These are phyloP conservation scores for Diaporthe eres DNA, from an alignment of 2,329 filamentous ascomycete species.

Conservation along the genomic window DNA sequence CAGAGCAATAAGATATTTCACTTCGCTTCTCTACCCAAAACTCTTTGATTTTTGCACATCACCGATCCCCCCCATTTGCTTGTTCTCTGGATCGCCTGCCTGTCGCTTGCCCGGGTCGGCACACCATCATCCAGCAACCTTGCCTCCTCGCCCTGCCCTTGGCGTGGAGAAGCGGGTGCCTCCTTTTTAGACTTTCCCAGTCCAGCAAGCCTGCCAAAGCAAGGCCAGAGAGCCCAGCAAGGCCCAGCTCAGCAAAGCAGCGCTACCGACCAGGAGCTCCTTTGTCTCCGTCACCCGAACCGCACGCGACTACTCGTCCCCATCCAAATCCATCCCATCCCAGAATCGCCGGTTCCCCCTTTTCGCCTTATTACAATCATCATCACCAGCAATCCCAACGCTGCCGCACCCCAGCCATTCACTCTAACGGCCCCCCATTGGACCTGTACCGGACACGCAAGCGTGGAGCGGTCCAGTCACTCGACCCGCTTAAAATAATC, in stretches of 20 bases:
- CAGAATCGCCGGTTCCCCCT: slow-evolving; percentile 27
- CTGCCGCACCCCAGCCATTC: slow-evolving; percentile 24
- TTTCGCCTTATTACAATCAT: slow-evolving; percentile 35
- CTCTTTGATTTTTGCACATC: slow-evolving; percentile 25
- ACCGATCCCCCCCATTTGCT: slow-evolving; percentile 8
- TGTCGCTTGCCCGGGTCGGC: slow-evolving; percentile 22
- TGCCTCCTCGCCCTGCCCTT: slow-evolving; percentile 26
- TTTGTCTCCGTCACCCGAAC: slow-evolving; percentile 32
- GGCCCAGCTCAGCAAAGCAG: slow-evolving; percentile 12
- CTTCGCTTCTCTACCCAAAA: slow-evolving; percentile 27
- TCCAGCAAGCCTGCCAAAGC: background rate
- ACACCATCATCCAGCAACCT: slow-evolving; percentile 33
- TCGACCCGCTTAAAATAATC: slow-evolving; percentile 38
- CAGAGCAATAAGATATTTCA: slow-evolving; percentile 20
- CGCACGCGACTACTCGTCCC: slow-evolving; percentile 20
- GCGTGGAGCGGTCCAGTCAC: slow-evolving; percentile 34
- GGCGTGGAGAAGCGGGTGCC: slow-evolving; percentile 35
- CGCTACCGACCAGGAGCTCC: slow-evolving; percentile 27
- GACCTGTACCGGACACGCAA: slow-evolving; percentile 29
- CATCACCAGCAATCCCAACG: slow-evolving; percentile 33
- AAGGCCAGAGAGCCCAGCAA: background rate
- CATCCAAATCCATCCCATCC: slow-evolving; percentile 32
- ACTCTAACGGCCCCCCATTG: slow-evolving; percentile 25
- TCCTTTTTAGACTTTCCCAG: slow-evolving; percentile 32
- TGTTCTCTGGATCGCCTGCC: slow-evolving; percentile 24